Base-by-base conservation (phyloP, 1,284 basidiomycete genomes). In the Naganishia albida region DNA sequence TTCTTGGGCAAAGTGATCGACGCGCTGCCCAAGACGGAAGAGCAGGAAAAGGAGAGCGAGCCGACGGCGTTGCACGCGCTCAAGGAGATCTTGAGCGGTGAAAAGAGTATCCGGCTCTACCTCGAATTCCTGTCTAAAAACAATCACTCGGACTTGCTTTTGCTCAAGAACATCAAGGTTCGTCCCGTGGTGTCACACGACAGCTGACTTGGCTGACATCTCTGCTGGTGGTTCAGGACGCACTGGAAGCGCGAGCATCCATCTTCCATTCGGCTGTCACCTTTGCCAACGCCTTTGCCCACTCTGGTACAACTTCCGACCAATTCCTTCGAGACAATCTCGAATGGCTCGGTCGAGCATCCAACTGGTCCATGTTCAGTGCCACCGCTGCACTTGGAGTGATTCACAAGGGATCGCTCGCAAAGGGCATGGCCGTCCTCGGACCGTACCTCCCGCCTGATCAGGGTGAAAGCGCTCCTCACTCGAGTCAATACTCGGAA, bases 361-460 rank as follows among this genome's bases (percentile, higher is more conserved):
- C 88, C 46, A 96, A 98, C 76, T 98, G 94, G 94, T 91, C 91
- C 49, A 98, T 97, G 75, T 98, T 97, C 80, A 91, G 91, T 8
- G 91, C 93, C 2, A 96, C 94, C 7, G 93, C 93, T 26, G 92
- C 90, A 8, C 86, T 98, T 26, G 94, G 94, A 71, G 90, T 97
- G 59, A 96, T 98, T 70, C 93, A 97, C 81, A 93, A 94, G 72
- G 94, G 94, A 50, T 93, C 93, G 75, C 90, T 93, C 73, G 87
- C 91, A 72, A 89, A 95, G 77, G 93, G 92, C 59, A 89, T 90
- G 85, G 87, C 87, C 59, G 90, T 97, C 60, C 85, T 98, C 30
- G 88, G 89, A n/a, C 94, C 94, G 0, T 97, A 97, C 78, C 85
- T 97, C 46, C 94, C 94, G 38, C 83, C 86, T 67, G 64, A 51